Conservation (phyloP, 371 early-diverging fungal genomes). For the Dinochytrium kinnereticum region DNA sequence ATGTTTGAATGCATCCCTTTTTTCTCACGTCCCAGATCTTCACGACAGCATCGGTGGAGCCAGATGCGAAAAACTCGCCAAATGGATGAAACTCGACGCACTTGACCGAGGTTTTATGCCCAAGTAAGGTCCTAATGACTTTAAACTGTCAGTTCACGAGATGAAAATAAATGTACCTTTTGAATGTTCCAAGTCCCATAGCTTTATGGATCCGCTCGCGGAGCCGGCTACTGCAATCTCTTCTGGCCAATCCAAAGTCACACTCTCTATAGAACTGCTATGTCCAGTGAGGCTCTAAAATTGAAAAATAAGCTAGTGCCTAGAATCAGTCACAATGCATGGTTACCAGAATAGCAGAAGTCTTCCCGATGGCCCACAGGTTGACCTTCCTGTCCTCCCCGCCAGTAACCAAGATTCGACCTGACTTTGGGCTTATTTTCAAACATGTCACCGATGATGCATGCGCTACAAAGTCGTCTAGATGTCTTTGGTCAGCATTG, state of each 20-base stretch:
- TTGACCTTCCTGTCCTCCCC: constrained; percentile 58
- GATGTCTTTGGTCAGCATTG: not conserved
- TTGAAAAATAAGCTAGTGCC: not conserved
- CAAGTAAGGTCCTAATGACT: constrained; percentile 61
- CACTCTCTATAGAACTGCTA: constrained; percentile 47
- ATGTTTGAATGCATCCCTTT: constrained; percentile 64
- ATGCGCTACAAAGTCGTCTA: constrained; percentile 52
- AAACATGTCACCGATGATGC: constrained; percentile 47
- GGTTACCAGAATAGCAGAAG: constrained; percentile 49
- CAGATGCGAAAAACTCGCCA: constrained; percentile 70
- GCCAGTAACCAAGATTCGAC: constrained; percentile 59
- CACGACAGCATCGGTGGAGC: constrained; percentile 61
- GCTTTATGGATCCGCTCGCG: constrained; percentile 58
- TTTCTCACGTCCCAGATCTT: constrained; percentile 69
- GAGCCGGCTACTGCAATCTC: constrained; percentile 62
- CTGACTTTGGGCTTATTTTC: constrained; percentile 56
- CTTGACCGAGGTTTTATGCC: constrained; percentile 58
- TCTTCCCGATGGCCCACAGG: constrained; percentile 59
- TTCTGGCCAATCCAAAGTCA: constrained; percentile 59
- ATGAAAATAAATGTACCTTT: constrained; percentile 47
- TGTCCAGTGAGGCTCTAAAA: constrained; percentile 55
- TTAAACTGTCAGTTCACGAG: not conserved
- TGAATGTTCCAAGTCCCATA: constrained; percentile 65
- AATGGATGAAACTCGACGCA: constrained; percentile 66
- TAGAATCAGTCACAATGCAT: no score